Percentiles rank a stretch among this genome's conserved stretches.
Conservation (phyloP, 495 filamentous ascomycete species). For the Podospora comata region DNA sequence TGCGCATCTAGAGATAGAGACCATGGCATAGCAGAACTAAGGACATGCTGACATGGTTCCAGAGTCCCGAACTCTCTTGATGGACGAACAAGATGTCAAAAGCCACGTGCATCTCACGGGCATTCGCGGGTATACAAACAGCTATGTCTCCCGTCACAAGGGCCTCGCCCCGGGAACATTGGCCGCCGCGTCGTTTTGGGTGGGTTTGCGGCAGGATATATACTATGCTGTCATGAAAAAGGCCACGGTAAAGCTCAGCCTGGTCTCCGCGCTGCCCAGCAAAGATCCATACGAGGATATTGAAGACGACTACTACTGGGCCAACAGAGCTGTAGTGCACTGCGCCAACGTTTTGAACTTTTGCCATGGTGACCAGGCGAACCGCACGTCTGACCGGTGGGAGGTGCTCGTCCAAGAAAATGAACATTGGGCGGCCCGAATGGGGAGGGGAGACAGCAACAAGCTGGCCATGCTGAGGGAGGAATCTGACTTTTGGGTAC, state of each 20-base stretch:
- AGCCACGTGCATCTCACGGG: conserved; percentile 49
- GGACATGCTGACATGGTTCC: background rate
- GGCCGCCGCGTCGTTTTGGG: conserved; percentile 53
- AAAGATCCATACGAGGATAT: conserved; percentile 33
- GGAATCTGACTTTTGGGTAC: conserved; percentile 3
- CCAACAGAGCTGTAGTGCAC: conserved; percentile 52
- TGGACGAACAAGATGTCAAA: conserved; percentile 40
- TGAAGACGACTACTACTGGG: conserved; percentile 49
- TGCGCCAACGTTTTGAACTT: conserved; percentile 53
- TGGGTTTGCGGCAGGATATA: conserved; percentile 56
- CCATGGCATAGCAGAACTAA: background rate
- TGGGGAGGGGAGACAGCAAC: background rate
- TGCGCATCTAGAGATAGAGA: too few species aligned
- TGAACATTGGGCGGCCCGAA: conserved; percentile 9
- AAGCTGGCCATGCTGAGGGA: background rate
- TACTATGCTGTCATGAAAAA: conserved; percentile 54
- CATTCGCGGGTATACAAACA: conserved; percentile 42
- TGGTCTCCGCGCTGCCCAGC: conserved; percentile 43
- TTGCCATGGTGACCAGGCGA: conserved; percentile 38
- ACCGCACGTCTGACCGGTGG: conserved; percentile 8
- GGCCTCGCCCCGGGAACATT: conserved; percentile 42
- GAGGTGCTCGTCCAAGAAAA: conserved; percentile 31
- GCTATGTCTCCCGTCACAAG: conserved; percentile 22
- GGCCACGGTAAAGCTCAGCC: conserved; percentile 40
- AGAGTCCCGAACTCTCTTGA: conserved; percentile 13